phyloP scores from a whole-genome alignment of 805 yeast genomes.

The Candida chauliodis region DNA sequence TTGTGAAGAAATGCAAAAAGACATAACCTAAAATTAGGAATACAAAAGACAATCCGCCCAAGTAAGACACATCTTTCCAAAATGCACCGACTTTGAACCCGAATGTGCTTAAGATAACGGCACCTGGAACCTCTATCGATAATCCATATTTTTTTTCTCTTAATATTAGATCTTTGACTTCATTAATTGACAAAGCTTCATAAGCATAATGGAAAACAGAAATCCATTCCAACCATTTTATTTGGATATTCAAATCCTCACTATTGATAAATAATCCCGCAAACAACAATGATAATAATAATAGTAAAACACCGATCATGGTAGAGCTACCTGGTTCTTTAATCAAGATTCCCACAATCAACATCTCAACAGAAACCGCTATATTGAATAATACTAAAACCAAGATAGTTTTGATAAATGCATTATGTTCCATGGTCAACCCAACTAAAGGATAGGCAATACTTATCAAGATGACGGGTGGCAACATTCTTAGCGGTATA shows the following conservation, averaged over 20 bases:
- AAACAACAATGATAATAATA: slow-evolving; percentile 81
- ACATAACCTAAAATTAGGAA: slow-evolving; percentile 71
- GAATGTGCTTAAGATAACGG: slow-evolving; percentile 91
- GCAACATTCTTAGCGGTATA: slow-evolving; percentile 87
- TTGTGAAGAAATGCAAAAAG: slow-evolving; percentile 66
- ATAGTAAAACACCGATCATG: slow-evolving; percentile 76
- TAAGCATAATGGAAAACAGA: slow-evolving; percentile 95
- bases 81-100: slow-evolving; percentile 86
- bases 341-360: slow-evolving; percentile 82
- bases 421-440: slow-evolving; percentile 70
- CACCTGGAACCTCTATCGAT: slow-evolving; percentile 95
- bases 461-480: slow-evolving; percentile 77
- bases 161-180: slow-evolving; percentile 79
- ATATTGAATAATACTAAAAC: slow-evolving; percentile 81
- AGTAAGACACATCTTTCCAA: slow-evolving; percentile 58
- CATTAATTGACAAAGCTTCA: slow-evolving; percentile 89
- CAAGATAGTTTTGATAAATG: slow-evolving; percentile 63
- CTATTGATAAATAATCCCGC: slow-evolving; percentile 93
- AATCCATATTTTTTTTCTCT: slow-evolving; percentile 89
- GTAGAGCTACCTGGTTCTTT: slow-evolving; percentile 92
- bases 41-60: slow-evolving; percentile 52
- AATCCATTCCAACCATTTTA: slow-evolving; percentile 74
- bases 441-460: slow-evolving; percentile 91
- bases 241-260: slow-evolving; percentile 47
- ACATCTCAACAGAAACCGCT: slow-evolving; percentile 78